These are phyloP conservation scores for Dactylis glomerata DNA, from an alignment of 176 grass and related monocot species.

Conservation along the genomic window DNA sequence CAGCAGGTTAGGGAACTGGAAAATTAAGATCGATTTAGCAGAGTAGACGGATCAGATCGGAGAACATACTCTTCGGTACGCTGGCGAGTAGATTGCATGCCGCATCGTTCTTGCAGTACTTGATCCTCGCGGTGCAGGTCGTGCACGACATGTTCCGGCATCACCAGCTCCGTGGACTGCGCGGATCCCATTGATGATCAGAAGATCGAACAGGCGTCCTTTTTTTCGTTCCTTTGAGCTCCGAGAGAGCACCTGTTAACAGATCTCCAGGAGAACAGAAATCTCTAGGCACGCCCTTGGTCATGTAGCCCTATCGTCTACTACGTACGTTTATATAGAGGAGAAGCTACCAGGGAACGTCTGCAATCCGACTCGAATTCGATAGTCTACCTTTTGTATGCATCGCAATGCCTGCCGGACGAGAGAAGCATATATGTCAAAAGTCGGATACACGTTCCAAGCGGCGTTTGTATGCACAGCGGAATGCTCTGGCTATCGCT, in stretches of 20 bases:
- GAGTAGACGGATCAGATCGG: not conserved
- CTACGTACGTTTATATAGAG: not conserved
- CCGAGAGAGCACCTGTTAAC: no score
- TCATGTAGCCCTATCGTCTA: not conserved
- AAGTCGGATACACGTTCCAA: not conserved
- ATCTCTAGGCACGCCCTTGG: not conserved
- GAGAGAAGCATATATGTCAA: not conserved
- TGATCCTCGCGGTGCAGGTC: slow-evolving; percentile 1
- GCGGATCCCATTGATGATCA: not conserved
- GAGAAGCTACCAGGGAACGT: not conserved
- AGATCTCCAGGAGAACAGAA: not conserved
- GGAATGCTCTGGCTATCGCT: no score
- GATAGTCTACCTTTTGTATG: not conserved
- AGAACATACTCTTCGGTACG: not conserved
- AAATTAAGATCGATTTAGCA: not conserved
- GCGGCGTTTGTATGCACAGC: not conserved
- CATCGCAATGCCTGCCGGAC: not conserved
- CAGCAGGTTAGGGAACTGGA: not conserved
- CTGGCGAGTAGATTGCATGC: not conserved
- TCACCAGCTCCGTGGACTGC: not conserved
- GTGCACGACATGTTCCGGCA: not conserved
- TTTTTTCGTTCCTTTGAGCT: no score
- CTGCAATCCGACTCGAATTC: not conserved
- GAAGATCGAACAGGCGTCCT: not conserved
- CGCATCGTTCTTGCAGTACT: not conserved